Conservation (phyloP, 2,329 filamentous ascomycete species). For the Lachnellula hyalina region DNA sequence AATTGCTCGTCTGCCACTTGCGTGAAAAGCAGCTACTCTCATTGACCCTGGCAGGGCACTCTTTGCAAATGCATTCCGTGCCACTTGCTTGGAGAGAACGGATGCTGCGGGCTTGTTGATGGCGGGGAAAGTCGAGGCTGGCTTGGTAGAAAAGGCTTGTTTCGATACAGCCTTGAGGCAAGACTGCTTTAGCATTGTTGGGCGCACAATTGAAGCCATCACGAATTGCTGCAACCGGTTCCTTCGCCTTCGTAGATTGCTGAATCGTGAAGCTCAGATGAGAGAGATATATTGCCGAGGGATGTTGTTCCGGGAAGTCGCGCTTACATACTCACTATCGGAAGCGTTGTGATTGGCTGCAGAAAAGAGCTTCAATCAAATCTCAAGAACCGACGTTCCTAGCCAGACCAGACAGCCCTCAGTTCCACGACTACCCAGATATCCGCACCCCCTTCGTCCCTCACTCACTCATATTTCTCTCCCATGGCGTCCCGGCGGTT, state of each 20-base stretch:
- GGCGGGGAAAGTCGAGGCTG: conserved; percentile 30
- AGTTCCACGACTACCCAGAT: conserved; percentile 16
- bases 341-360: conserved; percentile 19
- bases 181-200: conserved; percentile 43
- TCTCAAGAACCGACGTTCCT: conserved; percentile 13
- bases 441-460: conserved; percentile 8
- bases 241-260: conserved; percentile 6
- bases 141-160: conserved; percentile 40
- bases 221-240: conserved; percentile 15
- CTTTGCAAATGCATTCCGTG: conserved; percentile 35
- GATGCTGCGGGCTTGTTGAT: conserved; percentile 28
- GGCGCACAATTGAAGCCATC: conserved; percentile 50
- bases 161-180: conserved; percentile 36
- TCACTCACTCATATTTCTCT: conserved; percentile 22
- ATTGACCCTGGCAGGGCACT: conserved; percentile 35
- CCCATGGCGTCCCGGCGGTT: conserved; percentile 94
- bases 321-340: conserved; percentile 13
- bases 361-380: conserved; percentile 21
- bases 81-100: conserved; percentile 21
- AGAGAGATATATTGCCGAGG: conserved; percentile 6
- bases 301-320: conserved; percentile 8
- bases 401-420: background rate
- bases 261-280: conserved; percentile 4
- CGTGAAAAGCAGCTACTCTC: conserved; percentile 78
- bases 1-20: conserved; percentile 67